Conservation (phyloP, 768 basidiomycete species). For the Xerocomellus amylosporus region DNA sequence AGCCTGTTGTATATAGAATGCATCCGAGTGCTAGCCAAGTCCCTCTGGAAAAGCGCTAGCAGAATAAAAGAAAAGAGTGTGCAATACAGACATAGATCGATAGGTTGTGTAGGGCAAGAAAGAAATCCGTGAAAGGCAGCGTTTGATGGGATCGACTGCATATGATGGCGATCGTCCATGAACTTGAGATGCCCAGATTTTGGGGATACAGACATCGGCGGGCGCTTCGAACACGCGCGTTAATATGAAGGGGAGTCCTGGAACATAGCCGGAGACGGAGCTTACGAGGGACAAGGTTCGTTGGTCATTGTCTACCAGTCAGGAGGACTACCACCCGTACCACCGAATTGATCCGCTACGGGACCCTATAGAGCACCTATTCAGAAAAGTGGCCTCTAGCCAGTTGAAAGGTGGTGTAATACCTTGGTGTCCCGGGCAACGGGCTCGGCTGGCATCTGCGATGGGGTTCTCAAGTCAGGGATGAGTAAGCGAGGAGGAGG, state of each 20-base stretch:
- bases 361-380: constrained; percentile 14
- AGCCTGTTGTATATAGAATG: constrained; percentile 6
- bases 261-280: neutral
- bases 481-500: neutral
- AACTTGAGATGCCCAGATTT: constrained; percentile 11
- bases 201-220: neutral
- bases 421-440: constrained; percentile 12
- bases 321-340: constrained; percentile 11
- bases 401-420: neutral
- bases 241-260: neutral
- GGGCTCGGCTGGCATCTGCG: constrained; percentile 13
- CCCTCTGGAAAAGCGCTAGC: constrained; percentile 1
- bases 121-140: neutral
- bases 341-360: constrained; percentile 19
- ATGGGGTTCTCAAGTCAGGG: neutral
- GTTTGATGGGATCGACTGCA: constrained; percentile 3
- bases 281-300: constrained; percentile 10
- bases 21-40: constrained; percentile 1
- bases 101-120: constrained; percentile 7
- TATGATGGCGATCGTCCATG: constrained; percentile 10
- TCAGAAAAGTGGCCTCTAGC: constrained; percentile 1
- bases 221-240: constrained; percentile 6
- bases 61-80: constrained; percentile 3
- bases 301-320: constrained; percentile 27
- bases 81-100: constrained; percentile 6